These are phyloP conservation scores for Exophiala calicioides DNA, from an alignment of 2,329 filamentous ascomycete species.

Conservation along the genomic window DNA sequence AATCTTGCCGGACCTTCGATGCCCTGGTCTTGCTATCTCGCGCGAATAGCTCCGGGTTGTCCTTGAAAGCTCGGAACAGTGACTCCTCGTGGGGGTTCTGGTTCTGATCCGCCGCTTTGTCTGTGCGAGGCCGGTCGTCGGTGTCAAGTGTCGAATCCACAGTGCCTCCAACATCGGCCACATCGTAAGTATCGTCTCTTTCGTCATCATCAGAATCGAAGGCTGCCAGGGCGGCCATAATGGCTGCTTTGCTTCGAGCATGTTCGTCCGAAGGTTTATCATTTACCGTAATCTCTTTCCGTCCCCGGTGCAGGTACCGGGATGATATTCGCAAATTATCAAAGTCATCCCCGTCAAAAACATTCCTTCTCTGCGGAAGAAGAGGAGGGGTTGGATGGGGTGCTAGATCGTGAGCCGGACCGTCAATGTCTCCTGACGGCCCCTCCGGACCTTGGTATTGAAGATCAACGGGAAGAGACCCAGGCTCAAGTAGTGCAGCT, in stretches of 20 bases:
- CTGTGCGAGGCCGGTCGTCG: conserved; percentile 18
- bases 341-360: conserved; percentile 79
- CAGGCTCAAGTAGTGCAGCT: conserved; percentile 72
- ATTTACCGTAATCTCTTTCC: conserved; percentile 39
- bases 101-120: conserved; percentile 24
- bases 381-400: conserved; percentile 44
- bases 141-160: conserved; percentile 61
- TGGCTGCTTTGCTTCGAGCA: conserved; percentile 77
- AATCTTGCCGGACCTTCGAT: conserved; percentile 59
- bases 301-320: conserved; percentile 76
- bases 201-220: conserved; percentile 97
- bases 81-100: conserved; percentile 59
- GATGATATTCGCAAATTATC: conserved; percentile 68
- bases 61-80: conserved; percentile 72
- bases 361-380: conserved; percentile 64
- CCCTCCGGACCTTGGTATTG: conserved; percentile 36
- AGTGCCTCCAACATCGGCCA: conserved; percentile 84
- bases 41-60: conserved; percentile 65
- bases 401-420: conserved; percentile 49
- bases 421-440: conserved; percentile 18
- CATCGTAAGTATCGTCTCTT: conserved; percentile 94
- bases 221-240: conserved; percentile 79
- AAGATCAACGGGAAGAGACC: conserved; percentile 70
- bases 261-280: conserved; percentile 44
- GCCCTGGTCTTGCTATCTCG: conserved; percentile 71